These are phyloP conservation scores for Lathyrus aphaca DNA, from an alignment of 306 rosid genomes.

Conservation along the genomic window DNA sequence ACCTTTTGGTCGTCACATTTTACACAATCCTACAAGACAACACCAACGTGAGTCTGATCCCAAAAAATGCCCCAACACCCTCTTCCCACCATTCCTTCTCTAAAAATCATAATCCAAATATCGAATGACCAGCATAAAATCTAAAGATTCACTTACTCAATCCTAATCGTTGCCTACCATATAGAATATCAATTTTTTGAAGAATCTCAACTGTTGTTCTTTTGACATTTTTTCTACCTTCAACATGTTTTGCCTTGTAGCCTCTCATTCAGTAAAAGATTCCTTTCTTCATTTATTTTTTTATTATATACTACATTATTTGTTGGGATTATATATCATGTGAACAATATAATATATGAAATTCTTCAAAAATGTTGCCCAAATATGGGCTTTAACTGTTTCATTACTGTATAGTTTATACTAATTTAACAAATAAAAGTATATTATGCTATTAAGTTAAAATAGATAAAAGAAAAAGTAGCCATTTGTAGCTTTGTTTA, in stretches of 20 bases:
- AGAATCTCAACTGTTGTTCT: conserved; percentile 51
- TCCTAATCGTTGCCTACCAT: conserved; percentile 41
- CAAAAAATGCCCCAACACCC: conserved; percentile 37
- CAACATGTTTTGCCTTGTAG: conserved; percentile 36
- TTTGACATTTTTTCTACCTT: conserved; percentile 42
- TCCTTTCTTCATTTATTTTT: conserved; percentile 12
- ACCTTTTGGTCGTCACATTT: conserved; percentile 52
- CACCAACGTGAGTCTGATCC: conserved; percentile 38
- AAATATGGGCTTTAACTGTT: conserved; percentile 27
- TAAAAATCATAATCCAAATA: not conserved
- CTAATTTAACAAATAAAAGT: not conserved
- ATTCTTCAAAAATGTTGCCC: conserved; percentile 26
- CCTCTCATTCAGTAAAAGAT: conserved; percentile 51
- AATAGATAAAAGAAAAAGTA: conserved; percentile 39
- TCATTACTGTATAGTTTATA: not conserved
- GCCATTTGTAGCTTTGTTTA: conserved; percentile 43
- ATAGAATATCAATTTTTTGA: conserved; percentile 23
- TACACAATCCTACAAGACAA: conserved; percentile 28
- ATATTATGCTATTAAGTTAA: no score
- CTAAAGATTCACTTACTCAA: conserved; percentile 33
- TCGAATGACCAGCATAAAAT: conserved; percentile 34
- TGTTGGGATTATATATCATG: not conserved
- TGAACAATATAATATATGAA: conserved; percentile 15
- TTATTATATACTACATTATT: not conserved
- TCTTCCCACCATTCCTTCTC: conserved; percentile 51